phyloP scores from a whole-genome alignment of 2,329 filamentous ascomycete genomes.

The Cladosporium sp. region DNA sequence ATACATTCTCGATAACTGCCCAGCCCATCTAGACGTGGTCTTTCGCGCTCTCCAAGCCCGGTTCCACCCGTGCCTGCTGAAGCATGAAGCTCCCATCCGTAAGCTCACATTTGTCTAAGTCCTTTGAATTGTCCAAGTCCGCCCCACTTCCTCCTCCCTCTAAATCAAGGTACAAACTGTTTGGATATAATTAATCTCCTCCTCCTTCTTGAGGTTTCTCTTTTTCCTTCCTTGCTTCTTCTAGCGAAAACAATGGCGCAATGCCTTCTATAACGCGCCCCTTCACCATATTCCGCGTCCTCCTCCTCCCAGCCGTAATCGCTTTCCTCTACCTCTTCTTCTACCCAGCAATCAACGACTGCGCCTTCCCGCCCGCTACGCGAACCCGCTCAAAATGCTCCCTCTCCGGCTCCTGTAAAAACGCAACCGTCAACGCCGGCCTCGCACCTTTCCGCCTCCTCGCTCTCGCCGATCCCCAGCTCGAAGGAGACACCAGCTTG shows the following conservation, averaged over 20 bases:
- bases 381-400: neutral
- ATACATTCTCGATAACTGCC: neutral
- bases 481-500: constrained; percentile 88
- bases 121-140: neutral
- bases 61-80: neutral
- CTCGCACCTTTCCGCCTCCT: constrained; percentile 81
- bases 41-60: neutral
- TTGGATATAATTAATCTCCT: neutral
- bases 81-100: neutral
- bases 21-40: neutral
- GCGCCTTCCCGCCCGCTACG: constrained; percentile 66
- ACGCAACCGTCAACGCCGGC: constrained; percentile 16
- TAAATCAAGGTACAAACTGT: neutral
- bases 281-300: constrained; percentile 47
- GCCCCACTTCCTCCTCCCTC: neutral
- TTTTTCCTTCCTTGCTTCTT: neutral
- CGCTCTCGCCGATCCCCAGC: constrained; percentile 85
- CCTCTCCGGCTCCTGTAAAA: neutral
- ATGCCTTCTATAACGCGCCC: constrained; percentile 54
- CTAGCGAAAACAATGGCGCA: constrained; percentile 14
- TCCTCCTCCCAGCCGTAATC: constrained; percentile 67
- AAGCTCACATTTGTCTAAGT: neutral
- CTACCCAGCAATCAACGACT: constrained; percentile 78
- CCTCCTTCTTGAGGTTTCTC: neutral
- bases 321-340: constrained; percentile 80